Base-by-base conservation (phyloP, 768 basidiomycete species). In the Lactarius pseudohatsudake region DNA sequence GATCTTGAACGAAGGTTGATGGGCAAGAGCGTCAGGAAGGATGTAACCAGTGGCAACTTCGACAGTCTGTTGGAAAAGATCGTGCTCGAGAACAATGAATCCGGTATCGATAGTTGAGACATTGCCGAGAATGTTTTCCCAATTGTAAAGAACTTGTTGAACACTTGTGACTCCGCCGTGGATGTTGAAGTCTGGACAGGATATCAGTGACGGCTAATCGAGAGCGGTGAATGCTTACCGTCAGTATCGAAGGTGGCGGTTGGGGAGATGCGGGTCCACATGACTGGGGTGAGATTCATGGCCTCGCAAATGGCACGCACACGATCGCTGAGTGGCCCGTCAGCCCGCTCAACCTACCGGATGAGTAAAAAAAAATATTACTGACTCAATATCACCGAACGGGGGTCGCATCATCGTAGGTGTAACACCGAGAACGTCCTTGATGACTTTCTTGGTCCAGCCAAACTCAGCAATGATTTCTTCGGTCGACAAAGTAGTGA, bases 61-160 rank as follows among this genome's bases (percentile, higher is more conserved):
- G 54, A 94, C 92, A 1, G 87, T 82, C 75, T 94, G 88, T 76
- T 88, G 86, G 81, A 92, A 94, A 40, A 94, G 81, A 76, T 94
- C 93, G 74, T 92, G 90, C 75, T 92, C 91, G 41, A 96, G 82
- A 59, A 92, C 90, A 72, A 96, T 92, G 81, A 96, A 96, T 13
- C 94, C 94, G n/a, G 76, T 84, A 72, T 81, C 68, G 64, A 90
- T 78, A 30, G 75, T 72, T 3, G 85, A 77, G 9, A 82, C 88
- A 71, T 87, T 88, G 57, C 76, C 77, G 57, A 94, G 78, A 77
- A 95, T 93, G 68, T 78, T 77, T 70, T 91, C 80, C 85, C 92
- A 94, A 76, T 89, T 89, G 67, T 81, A 77, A 20, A 90, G 76
- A 22, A 89, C 90, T 68, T 88, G 82, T 34, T 80, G 74, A 4